phyloP scores from a whole-genome alignment of 2,329 filamentous ascomycete genomes.

The Sporothrix pallida region DNA sequence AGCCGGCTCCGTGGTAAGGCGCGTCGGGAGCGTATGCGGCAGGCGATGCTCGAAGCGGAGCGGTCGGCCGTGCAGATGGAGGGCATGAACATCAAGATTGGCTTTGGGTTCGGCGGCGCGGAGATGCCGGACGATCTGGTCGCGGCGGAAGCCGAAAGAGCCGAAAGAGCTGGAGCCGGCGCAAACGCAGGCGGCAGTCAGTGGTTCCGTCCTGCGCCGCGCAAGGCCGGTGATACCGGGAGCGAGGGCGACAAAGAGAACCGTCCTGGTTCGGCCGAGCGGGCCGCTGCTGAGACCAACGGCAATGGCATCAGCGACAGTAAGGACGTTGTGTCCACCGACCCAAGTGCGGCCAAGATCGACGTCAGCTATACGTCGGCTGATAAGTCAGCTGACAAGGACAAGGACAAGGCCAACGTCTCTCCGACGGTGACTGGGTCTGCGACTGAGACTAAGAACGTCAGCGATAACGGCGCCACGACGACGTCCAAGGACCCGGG shows the following conservation, averaged over 20 bases:
- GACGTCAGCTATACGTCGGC: background rate
- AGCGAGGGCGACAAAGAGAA: slow-evolving; percentile 58
- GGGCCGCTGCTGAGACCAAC: background rate
- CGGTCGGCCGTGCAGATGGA: slow-evolving; percentile 40
- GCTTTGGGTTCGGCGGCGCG: slow-evolving; percentile 39
- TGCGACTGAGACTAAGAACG: background rate
- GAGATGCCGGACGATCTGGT: background rate
- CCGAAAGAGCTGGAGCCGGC: slow-evolving; percentile 34
- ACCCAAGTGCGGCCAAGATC: background rate
- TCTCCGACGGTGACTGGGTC: too few relatives aligned
- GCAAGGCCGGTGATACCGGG: slow-evolving; percentile 42
- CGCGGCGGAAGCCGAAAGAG: background rate
- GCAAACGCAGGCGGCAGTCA: slow-evolving; percentile 24
- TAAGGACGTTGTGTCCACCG: background rate
- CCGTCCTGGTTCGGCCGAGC: slow-evolving; percentile 39
- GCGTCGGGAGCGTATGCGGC: slow-evolving; percentile 62
- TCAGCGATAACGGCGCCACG: background rate
- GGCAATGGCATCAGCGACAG: slow-evolving; percentile 25
- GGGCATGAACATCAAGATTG: slow-evolving; percentile 45
- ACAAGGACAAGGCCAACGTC: too few relatives aligned
- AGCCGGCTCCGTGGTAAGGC: slow-evolving; percentile 62
- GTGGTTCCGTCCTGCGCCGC: slow-evolving; percentile 28
- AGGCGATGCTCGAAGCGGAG: slow-evolving; percentile 60
- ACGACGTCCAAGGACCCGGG: background rate
- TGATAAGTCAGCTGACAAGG: background rate